Evolutionary conservation across 2,329 filamentous ascomycete species (phyloP), one percentile per base, ranked within the genome.

Genomic region (Verticillium longisporum): DNA sequence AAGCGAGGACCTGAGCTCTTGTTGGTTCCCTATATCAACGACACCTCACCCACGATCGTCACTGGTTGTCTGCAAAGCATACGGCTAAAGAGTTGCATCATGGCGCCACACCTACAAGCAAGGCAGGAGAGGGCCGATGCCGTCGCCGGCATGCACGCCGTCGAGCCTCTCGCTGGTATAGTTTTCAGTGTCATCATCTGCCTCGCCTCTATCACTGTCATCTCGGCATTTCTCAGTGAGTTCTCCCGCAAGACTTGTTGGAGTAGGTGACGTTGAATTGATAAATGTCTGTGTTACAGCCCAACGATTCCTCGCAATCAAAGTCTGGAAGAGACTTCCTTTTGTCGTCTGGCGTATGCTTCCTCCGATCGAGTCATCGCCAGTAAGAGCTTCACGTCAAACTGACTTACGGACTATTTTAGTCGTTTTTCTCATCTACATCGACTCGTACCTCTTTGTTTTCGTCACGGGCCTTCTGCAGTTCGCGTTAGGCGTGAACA

Each of bases 351-450:
- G 78, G 77, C 64, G 78, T 80, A 70, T 66, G 77, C 73, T 33
- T 34, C 21, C 18, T 15, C 1, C 31, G 6, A 2, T n/a, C 31
- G 13, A 55, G 6, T 50, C 15, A 56, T 58, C 7, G 59, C 10
- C 7, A 13, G n/a, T 26, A 26, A 26, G 26, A 26, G 2, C 45
- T 45, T 14, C n/a, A 1, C n/a, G 5, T 9, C 31, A 11, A n/a
- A 18, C 45, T 50, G n/a, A 21, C 45, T 50, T n/a, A 21, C 18
- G 18, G 21, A 18, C n/a, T n/a, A 50, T n/a, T 26, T 54, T 58
- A 88, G 85, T 88, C 57, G 79, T 88, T 56, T 74, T 88, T 53
- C 74, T 78, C 10, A 84, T 88, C 38, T 88, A 88, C 65, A 45
- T 75, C 61, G 84, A 88, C 64, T 88, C 85, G 1, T 85, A 82